Evolutionary conservation across 2,329 filamentous ascomycete species (phyloP), one percentile per base, ranked within the genome.

Genomic region (Exophiala spinifera): DNA sequence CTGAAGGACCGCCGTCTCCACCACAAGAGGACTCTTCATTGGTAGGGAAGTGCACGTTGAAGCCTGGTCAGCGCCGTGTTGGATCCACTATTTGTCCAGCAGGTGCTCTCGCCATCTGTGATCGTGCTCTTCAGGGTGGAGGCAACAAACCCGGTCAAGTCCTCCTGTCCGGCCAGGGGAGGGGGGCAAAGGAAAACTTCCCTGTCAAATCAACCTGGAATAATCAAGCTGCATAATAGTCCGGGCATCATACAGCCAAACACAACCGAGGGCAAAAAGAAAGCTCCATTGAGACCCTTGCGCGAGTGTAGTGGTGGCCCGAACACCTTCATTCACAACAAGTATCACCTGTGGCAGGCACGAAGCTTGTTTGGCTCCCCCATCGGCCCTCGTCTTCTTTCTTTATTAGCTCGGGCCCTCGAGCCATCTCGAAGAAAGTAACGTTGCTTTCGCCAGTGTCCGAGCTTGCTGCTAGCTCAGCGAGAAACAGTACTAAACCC

Each of bases 371-470:
- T 45, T 52, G 25, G 40, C 39, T 53, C 34, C n/a, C 14, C 34
- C 49, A 45, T 49, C 53, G 31, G 36, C 21, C 43, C 44, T 51
- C 28, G 28, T 50, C 42, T 36, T 53, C 55, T 60, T 36, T 53
- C 55, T 60, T 57, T 60, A 57, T 60, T 60, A 60, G 57, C 46
- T 48, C 44, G 37, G 23, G 34, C 34, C 46, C 36, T 51, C 57
- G 55, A 55, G 52, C 54, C 57, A 57, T 57, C 55, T 57, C 57
- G 51, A 57, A 51, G 45, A 46, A 25, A 57, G 53, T 56, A 60
- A 57, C 53, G 20, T 50, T 50, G 17, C 51, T 52, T 46, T 55
- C 57, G 44, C n/a, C 17, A 37, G 48, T 51, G 53, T 60, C 48
- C 57, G 42, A 60, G 57, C 57, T 49, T 45, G 46, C 48, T 50